Conservation (phyloP, 768 basidiomycete genomes). For the Auriscalpium orientale region DNA sequence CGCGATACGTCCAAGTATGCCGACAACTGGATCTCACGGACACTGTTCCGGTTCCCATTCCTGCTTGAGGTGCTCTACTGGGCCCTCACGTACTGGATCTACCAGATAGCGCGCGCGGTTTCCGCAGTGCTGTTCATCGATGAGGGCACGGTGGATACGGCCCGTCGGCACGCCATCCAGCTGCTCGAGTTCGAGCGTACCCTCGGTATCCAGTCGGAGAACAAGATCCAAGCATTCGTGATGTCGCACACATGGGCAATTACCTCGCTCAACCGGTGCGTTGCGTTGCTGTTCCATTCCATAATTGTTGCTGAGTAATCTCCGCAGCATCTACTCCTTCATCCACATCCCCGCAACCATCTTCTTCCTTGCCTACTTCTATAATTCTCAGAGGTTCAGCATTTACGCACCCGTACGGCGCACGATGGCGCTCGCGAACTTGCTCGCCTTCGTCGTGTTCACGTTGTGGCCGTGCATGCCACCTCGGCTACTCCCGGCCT, state of each 20-base stretch:
- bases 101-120: constrained; percentile 7
- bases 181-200: constrained; percentile 4
- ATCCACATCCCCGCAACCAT: constrained; percentile 10
- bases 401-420: constrained; percentile 5
- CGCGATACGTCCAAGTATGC: constrained; percentile 5
- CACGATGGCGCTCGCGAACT: constrained; percentile 6
- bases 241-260: neutral
- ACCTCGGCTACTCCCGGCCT: constrained; percentile 5
- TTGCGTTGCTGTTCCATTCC: neutral
- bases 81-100: constrained; percentile 10
- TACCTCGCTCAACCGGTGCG: constrained; percentile 4
- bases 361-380: constrained; percentile 6
- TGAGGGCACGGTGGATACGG: constrained; percentile 5
- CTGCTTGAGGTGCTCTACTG: constrained; percentile 7
- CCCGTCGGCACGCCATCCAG: constrained; percentile 6
- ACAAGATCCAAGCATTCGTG: constrained; percentile 1
- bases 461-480: constrained; percentile 12
- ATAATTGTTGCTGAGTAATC: neutral
- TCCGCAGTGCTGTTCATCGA: constrained; percentile 6
- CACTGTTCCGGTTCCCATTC: constrained; percentile 3
- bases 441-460: constrained; percentile 8
- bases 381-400: neutral
- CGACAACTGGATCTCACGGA: constrained; percentile 2
- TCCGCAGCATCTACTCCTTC: constrained; percentile 5
- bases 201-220: constrained; percentile 6